Evolutionary conservation across 768 basidiomycete genomes (phyloP).

Genomic region (Amanita brunnescens): DNA sequence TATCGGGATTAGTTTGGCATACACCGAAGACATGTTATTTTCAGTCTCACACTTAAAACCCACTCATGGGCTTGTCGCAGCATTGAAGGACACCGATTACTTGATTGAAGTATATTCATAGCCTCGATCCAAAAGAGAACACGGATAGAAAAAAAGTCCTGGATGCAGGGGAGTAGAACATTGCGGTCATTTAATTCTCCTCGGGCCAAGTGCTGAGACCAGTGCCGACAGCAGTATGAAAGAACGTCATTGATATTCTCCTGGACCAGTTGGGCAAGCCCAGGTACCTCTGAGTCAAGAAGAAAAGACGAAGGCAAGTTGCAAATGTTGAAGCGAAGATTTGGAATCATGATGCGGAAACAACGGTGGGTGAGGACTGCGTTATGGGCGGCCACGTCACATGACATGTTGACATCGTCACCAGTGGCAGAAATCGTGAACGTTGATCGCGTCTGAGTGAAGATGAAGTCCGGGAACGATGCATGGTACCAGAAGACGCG

Average conservation of each 20-base stretch:
- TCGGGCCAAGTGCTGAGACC: neutral
- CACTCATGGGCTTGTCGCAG: neutral
- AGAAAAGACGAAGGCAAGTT: neutral
- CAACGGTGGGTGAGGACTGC: too few relatives aligned
- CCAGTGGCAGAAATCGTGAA: too few relatives aligned
- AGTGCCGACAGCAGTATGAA: neutral
- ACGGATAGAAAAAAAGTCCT: conserved; percentile 5
- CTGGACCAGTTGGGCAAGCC: neutral
- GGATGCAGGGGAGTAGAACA: conserved; percentile 6
- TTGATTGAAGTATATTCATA: conserved; percentile 4
- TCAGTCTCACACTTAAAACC: neutral
- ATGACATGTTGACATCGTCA: too few relatives aligned
- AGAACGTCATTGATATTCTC: neutral
- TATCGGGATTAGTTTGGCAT: neutral
- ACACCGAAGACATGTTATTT: neutral
- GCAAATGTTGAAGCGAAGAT: neutral
- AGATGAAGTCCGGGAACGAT: too few relatives aligned
- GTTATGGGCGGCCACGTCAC: too few relatives aligned
- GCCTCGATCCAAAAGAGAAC: conserved; percentile 8
- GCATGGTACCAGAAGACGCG: too few relatives aligned
- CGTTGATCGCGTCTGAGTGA: too few relatives aligned
- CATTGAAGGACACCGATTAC: neutral
- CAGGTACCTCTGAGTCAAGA: neutral
- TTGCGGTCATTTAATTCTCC: neutral
- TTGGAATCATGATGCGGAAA: neutral